Percentiles rank a stretch among this genome's conserved stretches.
These are phyloP conservation scores for Hypoxylon intermedium DNA, from an alignment of 495 filamentous ascomycete species.

Conservation along the genomic window DNA sequence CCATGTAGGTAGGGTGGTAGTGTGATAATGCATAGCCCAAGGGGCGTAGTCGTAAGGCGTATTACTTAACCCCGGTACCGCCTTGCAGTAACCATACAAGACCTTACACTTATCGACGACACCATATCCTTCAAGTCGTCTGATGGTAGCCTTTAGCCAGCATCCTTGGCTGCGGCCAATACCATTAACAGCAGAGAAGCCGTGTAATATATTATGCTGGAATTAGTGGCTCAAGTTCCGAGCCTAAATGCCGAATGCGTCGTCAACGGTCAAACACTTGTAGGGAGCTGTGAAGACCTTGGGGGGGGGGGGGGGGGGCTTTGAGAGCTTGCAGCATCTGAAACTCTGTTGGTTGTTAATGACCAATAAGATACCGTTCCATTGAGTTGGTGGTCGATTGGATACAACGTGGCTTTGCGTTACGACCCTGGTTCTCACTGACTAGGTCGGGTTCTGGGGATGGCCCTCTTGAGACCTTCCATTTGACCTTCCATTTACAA, in stretches of 20 bases:
- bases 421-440: slow-evolving; percentile 1
- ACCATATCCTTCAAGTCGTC: background rate
- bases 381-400: background rate
- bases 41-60: background rate
- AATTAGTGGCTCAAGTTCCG: background rate
- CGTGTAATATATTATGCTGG: background rate
- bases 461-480: too few species aligned
- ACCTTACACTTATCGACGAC: background rate
- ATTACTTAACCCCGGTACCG: background rate
- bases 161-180: background rate
- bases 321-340: slow-evolving; percentile 4
- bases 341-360: slow-evolving; percentile 16
- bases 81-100: background rate
- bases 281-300: too few species aligned
- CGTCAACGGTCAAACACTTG: too few species aligned
- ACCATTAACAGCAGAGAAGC: background rate
- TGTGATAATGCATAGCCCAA: slow-evolving; percentile 1
- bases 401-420: background rate
- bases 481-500: too few species aligned
- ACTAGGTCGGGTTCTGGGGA: background rate
- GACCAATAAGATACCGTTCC: slow-evolving; percentile 18
- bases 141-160: background rate
- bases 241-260: background rate
- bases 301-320: too few species aligned
- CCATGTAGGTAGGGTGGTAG: too few species aligned